A percentile compares a stretch with the other conserved stretches of the same genome.
Evolutionary conservation across 768 basidiomycete species (phyloP).

Genomic region (Xanthoconium purpureum): DNA sequence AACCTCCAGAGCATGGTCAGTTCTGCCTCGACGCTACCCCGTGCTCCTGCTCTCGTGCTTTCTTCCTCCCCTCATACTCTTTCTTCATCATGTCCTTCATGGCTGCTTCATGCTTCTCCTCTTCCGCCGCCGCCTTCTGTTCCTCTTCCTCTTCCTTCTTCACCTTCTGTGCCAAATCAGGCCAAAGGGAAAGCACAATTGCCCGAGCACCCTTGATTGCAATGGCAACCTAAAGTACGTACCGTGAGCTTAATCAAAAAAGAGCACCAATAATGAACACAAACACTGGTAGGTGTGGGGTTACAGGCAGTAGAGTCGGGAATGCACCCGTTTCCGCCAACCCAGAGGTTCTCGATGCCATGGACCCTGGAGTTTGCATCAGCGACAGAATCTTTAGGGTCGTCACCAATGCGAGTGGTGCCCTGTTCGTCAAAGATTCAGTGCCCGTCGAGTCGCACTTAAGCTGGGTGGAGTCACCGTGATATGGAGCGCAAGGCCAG

Average conservation of each 20-base stretch:
- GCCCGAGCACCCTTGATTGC: background rate
- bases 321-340: background rate
- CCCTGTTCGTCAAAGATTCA: background rate
- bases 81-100: too few relatives aligned
- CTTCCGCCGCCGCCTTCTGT: too few relatives aligned
- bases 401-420: background rate
- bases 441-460: background rate
- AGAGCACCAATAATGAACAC: background rate
- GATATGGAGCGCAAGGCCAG: constrained; percentile 1
- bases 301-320: background rate
- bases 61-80: too few relatives aligned
- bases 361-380: background rate
- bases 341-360: background rate
- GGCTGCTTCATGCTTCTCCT: too few relatives aligned
- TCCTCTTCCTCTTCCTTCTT: too few relatives aligned
- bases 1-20: too few relatives aligned
- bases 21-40: too few relatives aligned
- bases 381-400: background rate
- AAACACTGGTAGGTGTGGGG: background rate
- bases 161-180: too few relatives aligned
- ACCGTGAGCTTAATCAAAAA: background rate
- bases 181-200: background rate
- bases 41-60: too few relatives aligned
- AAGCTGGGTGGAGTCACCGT: background rate
- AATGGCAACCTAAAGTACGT: background rate